Evolutionary conservation across 148 eudicot genomes (phyloP), one percentile per base, ranked within the genome.

Genomic region (Euryodendron excelsum): DNA sequence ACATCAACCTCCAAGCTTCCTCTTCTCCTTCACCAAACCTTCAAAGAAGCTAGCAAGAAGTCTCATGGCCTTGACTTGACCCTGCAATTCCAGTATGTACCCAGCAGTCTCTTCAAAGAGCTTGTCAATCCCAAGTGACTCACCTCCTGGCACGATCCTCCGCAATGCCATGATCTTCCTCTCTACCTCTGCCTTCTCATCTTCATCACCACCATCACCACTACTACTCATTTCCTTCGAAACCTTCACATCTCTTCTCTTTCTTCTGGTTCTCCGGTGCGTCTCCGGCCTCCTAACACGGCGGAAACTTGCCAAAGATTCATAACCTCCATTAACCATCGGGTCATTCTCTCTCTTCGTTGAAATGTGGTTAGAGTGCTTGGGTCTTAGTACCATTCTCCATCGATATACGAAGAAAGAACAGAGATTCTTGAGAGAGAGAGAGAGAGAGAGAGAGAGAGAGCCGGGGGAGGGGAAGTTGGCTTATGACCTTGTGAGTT

Each of bases 131-230:
- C 47, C 84, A 8, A 81, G 76, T 61, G 76, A 69, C 53, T 76
- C 84, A 25, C 80, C 84, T 37, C 84, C 84, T 20, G 84, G 84
- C 8, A 81, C 77, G 6, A 81, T 71, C 66, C 50, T 76, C 76
- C 71, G 72, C 44, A 81, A 33, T 30, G 80, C 84, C 44, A 52
- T 27, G 12, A 81, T 62, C 84, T 81, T 81, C 53, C 27, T 77
- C 52, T 81, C 80, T 14, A 81, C 77, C 66, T 81, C 84, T 4
- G 41, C 80, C 65, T 37, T 70, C 31, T 81, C 84, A 27, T 76
- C 70, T 20, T 69, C 78, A 1, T 55, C 79, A 0, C n/a, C 75
- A 33, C 33, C 47, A 12, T 5, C 45, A 56, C 31, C 9, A 74
- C 8, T 20, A 0, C 60, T 20, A 21, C 37, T n/a, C 47, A 3